phyloP scores from a whole-genome alignment of 306 rosid species.

The Corylus avellana region DNA sequence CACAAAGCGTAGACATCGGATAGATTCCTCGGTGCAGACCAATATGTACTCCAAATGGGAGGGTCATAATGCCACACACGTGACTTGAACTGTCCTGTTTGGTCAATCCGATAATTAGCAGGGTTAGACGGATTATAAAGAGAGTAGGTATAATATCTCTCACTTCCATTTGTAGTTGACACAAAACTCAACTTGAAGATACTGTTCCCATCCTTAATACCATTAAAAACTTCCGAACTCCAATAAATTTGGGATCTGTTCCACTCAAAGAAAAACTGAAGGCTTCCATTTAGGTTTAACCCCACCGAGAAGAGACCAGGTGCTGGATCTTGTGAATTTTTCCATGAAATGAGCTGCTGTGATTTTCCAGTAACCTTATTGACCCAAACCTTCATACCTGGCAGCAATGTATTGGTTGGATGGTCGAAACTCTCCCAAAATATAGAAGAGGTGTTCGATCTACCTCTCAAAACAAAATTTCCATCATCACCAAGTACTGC shows the following conservation, averaged over 20 bases:
- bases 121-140: not conserved
- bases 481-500: not conserved
- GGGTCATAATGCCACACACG: too few species aligned
- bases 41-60: not conserved
- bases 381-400: slow-evolving; percentile 38
- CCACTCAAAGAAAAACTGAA: not conserved
- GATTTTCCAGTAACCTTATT: slow-evolving; percentile 5
- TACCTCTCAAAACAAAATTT: not conserved
- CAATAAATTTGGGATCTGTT: not conserved
- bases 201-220: too few species aligned
- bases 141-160: not conserved
- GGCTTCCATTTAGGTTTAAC: slow-evolving; percentile 38
- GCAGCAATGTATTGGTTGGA: slow-evolving; percentile 25
- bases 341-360: slow-evolving; percentile 40
- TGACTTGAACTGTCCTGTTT: not conserved
- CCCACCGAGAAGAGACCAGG: slow-evolving; percentile 46
- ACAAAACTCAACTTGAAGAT: too few species aligned
- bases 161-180: not conserved
- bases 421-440: slow-evolving; percentile 4
- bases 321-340: slow-evolving; percentile 36
- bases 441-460: not conserved
- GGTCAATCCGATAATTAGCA: not conserved
- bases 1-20: not conserved
- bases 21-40: not conserved
- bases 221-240: not conserved